Conservation (phyloP, 2,329 filamentous ascomycete genomes). For the Penicillium capsulatum region DNA sequence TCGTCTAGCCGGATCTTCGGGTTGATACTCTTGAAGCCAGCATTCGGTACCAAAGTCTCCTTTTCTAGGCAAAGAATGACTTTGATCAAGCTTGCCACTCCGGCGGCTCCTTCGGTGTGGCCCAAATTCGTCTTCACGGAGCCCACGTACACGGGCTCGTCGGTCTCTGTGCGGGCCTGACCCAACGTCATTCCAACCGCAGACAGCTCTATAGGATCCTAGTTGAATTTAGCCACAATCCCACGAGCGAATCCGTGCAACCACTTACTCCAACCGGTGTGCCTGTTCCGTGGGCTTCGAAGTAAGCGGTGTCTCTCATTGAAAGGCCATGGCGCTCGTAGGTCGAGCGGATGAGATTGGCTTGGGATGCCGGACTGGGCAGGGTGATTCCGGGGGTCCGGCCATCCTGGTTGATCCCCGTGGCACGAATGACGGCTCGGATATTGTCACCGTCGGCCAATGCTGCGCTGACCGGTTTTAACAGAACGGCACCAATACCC, state of each 20-base stretch:
- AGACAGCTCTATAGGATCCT: constrained; percentile 18
- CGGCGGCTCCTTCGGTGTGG: constrained; percentile 50
- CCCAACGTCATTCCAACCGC: constrained; percentile 18
- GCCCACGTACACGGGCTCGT: constrained; percentile 25
- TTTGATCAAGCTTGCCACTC: constrained; percentile 49
- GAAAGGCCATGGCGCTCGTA: constrained; percentile 28
- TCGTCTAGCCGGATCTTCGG: constrained; percentile 35
- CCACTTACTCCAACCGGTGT: constrained; percentile 30
- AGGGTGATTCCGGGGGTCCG: constrained; percentile 39
- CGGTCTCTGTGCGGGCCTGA: constrained; percentile 7
- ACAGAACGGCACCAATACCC: constrained; percentile 43
- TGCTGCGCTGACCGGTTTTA: constrained; percentile 48
- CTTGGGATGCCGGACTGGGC: constrained; percentile 37
- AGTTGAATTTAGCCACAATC: background rate
- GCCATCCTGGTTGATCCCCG: constrained; percentile 31
- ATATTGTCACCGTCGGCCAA: constrained; percentile 43
- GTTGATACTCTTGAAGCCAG: constrained; percentile 43
- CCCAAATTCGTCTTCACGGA: constrained; percentile 38
- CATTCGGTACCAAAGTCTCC: constrained; percentile 41
- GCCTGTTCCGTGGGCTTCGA: constrained; percentile 43
- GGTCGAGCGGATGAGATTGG: constrained; percentile 31
- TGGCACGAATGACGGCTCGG: constrained; percentile 23
- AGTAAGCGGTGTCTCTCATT: constrained; percentile 24
- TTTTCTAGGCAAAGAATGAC: constrained; percentile 43
- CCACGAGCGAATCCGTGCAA: no score